Evolutionary conservation across 345 rosid species (phyloP).

Genomic region (Lenwebbia sp.): DNA sequence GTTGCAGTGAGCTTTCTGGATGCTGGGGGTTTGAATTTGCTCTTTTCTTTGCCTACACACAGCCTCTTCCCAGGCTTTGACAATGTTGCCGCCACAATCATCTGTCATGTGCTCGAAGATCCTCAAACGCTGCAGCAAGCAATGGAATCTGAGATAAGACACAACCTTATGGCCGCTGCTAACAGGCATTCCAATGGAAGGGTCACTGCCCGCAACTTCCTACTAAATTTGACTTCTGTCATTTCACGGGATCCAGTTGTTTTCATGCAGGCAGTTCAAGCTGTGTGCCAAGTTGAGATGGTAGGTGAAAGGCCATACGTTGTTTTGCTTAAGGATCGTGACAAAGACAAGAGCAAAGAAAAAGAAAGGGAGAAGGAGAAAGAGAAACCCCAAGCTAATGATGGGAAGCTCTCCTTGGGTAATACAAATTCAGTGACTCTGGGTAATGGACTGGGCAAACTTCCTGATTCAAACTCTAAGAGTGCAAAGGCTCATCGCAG

Average conservation of each 20-base stretch:
- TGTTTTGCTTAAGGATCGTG: constrained; percentile 79
- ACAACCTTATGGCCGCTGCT: constrained; percentile 65
- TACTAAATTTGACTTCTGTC: constrained; percentile 58
- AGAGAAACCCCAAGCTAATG: constrained; percentile 42
- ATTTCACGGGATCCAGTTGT: constrained; percentile 75
- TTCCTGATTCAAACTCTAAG: constrained; percentile 49
- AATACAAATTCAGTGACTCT: constrained; percentile 13
- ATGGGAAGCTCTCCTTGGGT: constrained; percentile 51
- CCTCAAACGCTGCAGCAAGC: constrained; percentile 95
- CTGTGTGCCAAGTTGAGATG: constrained; percentile 93
- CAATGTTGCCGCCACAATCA: constrained; percentile 68
- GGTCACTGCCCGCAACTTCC: constrained; percentile 73
- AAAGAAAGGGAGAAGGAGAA: constrained; percentile 71
- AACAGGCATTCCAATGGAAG: constrained; percentile 77
- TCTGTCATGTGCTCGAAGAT: constrained; percentile 91
- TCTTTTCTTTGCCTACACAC: constrained; percentile 78
- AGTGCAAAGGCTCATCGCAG: constrained; percentile 62
- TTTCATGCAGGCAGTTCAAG: constrained; percentile 71
- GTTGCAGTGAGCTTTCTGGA: constrained; percentile 80
- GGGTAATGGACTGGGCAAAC: constrained; percentile 37
- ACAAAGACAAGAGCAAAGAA: constrained; percentile 65
- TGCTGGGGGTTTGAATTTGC: constrained; percentile 64
- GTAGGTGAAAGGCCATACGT: constrained; percentile 88
- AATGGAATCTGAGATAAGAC: constrained; percentile 94
- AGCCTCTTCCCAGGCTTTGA: constrained; percentile 94